Percentiles rank a stretch among this genome's conserved stretches.
Conservation (phyloP, 2,329 filamentous ascomycete species). For the Reticulascus tulasneorum region DNA sequence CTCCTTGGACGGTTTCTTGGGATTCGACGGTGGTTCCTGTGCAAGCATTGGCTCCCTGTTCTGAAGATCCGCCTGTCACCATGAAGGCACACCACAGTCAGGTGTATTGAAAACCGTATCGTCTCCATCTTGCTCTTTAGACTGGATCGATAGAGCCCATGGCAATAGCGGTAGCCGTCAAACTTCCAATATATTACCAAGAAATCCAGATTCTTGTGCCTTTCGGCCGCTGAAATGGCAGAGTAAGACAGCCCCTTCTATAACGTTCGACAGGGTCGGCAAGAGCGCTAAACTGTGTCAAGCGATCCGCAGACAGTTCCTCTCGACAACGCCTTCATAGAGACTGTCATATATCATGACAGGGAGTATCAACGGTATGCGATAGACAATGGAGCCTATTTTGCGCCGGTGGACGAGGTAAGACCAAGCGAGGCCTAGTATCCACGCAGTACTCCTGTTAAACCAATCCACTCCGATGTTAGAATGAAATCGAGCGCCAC, state of each 20-base stretch:
- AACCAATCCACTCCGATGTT: slow-evolving; percentile 8
- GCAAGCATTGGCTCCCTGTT: slow-evolving; percentile 2
- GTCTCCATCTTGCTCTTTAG: too few species aligned
- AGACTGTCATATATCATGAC: slow-evolving; percentile 57
- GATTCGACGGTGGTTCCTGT: slow-evolving; percentile 3
- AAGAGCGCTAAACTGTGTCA: slow-evolving; percentile 20
- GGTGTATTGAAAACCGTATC: too few species aligned
- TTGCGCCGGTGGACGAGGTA: slow-evolving; percentile 70
- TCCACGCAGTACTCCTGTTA: not conserved
- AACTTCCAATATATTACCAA: too few species aligned
- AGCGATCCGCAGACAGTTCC: slow-evolving; percentile 46
- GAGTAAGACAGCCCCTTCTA: slow-evolving; percentile 8
- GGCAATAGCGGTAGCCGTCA: too few species aligned
- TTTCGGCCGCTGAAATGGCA: slow-evolving; percentile 7
- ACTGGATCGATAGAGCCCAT: too few species aligned
- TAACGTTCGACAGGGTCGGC: not conserved
- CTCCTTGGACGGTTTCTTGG: slow-evolving; percentile 4
- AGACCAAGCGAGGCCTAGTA: slow-evolving; percentile 13
- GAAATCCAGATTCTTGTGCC: too few species aligned
- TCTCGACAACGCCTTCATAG: slow-evolving; percentile 55
- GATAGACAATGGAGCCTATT: slow-evolving; percentile 60
- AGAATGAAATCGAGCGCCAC: slow-evolving; percentile 67
- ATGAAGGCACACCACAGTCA: too few species aligned
- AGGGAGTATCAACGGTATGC: slow-evolving; percentile 66
- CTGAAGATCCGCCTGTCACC: not conserved